Evolutionary conservation across 2,329 filamentous ascomycete genomes (phyloP).

Genomic region (Colletotrichum melonis): DNA sequence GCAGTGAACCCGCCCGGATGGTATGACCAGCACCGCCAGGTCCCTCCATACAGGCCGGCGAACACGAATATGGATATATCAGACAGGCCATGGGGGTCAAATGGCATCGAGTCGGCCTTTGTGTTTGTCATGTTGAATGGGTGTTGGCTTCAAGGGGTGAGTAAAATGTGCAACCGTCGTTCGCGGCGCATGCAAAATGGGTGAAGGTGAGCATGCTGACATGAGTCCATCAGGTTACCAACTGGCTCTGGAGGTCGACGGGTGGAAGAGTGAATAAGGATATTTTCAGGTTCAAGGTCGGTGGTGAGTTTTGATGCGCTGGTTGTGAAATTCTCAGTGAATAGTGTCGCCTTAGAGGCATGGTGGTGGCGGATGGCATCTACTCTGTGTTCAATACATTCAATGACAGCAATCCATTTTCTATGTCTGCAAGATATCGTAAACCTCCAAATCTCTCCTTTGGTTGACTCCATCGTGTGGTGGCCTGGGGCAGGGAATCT

Average conservation of each 20-base stretch:
- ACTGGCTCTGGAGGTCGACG: conserved; percentile 30
- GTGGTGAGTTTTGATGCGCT: conserved; percentile 59
- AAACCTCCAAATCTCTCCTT: not conserved
- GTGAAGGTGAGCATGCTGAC: not conserved
- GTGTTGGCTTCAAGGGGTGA: conserved; percentile 33
- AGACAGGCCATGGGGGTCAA: conserved; percentile 37
- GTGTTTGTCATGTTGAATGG: conserved; percentile 41
- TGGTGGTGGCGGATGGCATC: not conserved
- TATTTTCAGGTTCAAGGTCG: conserved; percentile 63
- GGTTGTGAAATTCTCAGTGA: not conserved
- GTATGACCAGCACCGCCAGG: conserved; percentile 38
- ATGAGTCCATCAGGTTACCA: conserved; percentile 9
- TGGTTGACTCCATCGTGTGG: not conserved
- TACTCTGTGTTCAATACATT: not conserved
- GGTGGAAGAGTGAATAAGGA: conserved; percentile 53
- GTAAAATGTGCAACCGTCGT: not conserved
- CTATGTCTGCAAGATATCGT: not conserved
- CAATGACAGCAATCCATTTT: not conserved
- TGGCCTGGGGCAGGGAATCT: not conserved
- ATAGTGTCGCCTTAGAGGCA: not conserved
- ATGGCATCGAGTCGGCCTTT: conserved; percentile 36
- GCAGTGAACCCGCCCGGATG: conserved; percentile 37
- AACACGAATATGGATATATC: conserved; percentile 37
- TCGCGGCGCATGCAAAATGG: not conserved
- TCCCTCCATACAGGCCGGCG: conserved; percentile 40